Conservation (phyloP, 75 land plant genomes). For the Picea glauca region DNA sequence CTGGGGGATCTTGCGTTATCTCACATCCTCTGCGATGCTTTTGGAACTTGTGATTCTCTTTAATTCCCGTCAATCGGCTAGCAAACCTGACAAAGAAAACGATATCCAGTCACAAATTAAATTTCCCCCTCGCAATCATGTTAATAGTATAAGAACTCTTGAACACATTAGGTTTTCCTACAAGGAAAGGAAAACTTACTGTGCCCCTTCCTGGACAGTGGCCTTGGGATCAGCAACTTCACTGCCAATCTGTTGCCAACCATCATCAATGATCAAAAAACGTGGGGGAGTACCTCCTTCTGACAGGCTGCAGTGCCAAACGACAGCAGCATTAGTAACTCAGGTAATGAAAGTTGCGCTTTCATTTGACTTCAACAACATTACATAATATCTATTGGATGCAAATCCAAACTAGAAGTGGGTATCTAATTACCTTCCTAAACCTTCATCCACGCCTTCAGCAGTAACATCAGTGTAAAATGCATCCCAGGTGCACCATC, state of each 20-base stretch:
- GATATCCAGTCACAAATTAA: neutral
- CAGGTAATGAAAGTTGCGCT: neutral
- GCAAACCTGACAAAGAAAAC: conserved; percentile 40
- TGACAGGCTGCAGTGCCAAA: conserved; percentile 42
- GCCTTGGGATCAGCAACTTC: conserved; percentile 30
- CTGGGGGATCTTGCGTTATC: conserved; percentile 33
- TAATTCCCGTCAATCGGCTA: conserved; percentile 78
- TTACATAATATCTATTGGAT: neutral
- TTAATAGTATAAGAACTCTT: neutral
- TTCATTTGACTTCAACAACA: too few relatives aligned
- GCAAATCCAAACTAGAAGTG: neutral
- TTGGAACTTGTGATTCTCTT: conserved; percentile 88
- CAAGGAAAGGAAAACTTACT: conserved; percentile 42
- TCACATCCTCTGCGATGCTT: conserved; percentile 25
- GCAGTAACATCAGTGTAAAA: conserved; percentile 98
- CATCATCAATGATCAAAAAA: conserved; percentile 90
- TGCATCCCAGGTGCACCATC: conserved; percentile 99
- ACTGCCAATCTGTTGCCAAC: conserved; percentile 86
- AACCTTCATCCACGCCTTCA: conserved; percentile 85
- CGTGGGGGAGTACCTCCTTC: conserved; percentile 82
- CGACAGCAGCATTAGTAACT: neutral
- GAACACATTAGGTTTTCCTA: neutral
- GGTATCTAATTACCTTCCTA: conserved; percentile 31
- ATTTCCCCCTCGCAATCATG: neutral
- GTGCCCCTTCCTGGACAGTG: conserved; percentile 80